These are phyloP conservation scores for Microcyclospora tardicrescens DNA, from an alignment of 2,329 filamentous ascomycete genomes.

Conservation along the genomic window DNA sequence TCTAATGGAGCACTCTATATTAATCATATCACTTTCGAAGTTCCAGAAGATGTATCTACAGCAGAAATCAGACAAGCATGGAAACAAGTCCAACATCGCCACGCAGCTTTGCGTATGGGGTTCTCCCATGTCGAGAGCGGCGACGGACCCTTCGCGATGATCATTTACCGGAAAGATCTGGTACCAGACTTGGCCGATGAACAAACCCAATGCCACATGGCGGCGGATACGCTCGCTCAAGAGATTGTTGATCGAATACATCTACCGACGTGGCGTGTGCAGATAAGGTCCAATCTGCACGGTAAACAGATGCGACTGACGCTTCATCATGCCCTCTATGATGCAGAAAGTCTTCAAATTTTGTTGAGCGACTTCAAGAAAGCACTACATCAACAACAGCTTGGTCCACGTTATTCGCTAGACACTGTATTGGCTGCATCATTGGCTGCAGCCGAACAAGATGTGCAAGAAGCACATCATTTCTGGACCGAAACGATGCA, in stretches of 20 bases:
- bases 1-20: conserved; percentile 59
- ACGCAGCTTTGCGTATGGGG: conserved; percentile 65
- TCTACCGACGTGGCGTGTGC: conserved; percentile 50
- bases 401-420: conserved; percentile 23
- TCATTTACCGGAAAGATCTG: conserved; percentile 39
- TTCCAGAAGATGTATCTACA: conserved; percentile 31
- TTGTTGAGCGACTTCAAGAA: conserved; percentile 49
- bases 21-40: conserved; percentile 51
- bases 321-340: conserved; percentile 74
- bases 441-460: conserved; percentile 20
- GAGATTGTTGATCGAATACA: conserved; percentile 35
- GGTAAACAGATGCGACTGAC: conserved; percentile 34
- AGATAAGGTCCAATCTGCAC: conserved; percentile 18
- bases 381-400: conserved; percentile 22
- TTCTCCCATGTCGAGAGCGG: conserved; percentile 52
- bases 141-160: conserved; percentile 58
- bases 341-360: conserved; percentile 58
- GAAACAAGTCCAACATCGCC: conserved; percentile 37
- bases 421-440: conserved; percentile 28
- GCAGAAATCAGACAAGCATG: conserved; percentile 45
- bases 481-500: conserved; percentile 50
- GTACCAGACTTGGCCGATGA: background rate
- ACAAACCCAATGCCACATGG: background rate
- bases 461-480: conserved; percentile 1
- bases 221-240: background rate